Evolutionary conservation across 257 asterid genomes (phyloP), one percentile per base, ranked within the genome.

Genomic region (Echium plantagineum): DNA sequence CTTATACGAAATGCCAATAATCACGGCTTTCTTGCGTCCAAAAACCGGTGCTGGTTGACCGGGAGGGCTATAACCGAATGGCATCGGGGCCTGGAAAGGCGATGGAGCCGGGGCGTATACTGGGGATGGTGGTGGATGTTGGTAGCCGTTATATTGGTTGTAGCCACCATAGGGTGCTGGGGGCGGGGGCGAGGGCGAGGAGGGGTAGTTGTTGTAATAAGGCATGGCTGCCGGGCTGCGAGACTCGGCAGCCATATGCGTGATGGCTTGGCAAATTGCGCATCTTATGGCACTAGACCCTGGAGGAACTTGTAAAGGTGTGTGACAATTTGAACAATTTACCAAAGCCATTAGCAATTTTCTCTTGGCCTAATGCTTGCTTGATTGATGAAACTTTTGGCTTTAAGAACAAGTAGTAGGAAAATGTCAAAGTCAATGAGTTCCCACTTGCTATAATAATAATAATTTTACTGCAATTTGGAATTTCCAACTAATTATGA

Each of bases 241-340:
- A 78, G 78, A 72, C 5, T 83, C 85, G 52, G 78, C 89, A 18
- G 80, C 94, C 46, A 90, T 63, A 51, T 59, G 83, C 57, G 95
- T 91, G 72, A 88, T 49, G 68, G 94, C 96, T 0, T 73, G 84
- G 75, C 98, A 91, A 55, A 87, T 3, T 51, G 81, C 88, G 69
- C 98, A 91, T 51, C 94, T 84, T 68, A 91, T 83, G 64, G 98
- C 77, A 66, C 67, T 57, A 63, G 93, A 93, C n/a, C 95, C 88
- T 16, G 79, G 72, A 20, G 98, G 96, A 64, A 91, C 86, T 77
- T 85, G 90, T 48, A 91, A 78, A 7, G 90, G 74, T 15, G 95
- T 85, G 31, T 26, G 85, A 77, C 98, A 91, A 79, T 70, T 66
- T 67, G 93, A 82, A 24, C 26, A 24, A 24, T 91, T 77, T 1